Percentiles rank a stretch among this genome's conserved stretches.
These are phyloP conservation scores for Saccharomyces mikatae DNA, from an alignment of 805 yeast genomes.

Conservation along the genomic window DNA sequence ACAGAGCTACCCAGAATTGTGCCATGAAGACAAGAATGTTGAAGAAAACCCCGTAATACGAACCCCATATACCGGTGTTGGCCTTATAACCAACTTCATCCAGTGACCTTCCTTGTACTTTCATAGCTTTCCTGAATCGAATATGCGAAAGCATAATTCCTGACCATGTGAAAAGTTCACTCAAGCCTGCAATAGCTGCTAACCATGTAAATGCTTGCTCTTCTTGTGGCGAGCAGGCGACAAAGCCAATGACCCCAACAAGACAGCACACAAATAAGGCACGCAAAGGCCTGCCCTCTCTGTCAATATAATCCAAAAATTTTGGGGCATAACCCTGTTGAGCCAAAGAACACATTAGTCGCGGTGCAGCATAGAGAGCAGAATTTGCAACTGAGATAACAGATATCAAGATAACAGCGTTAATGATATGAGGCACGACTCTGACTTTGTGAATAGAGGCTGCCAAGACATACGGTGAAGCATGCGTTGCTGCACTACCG, in stretches of 20 bases:
- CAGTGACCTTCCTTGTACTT: conserved; percentile 39
- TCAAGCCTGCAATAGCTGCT: conserved; percentile 50
- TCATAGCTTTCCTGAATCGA: conserved; percentile 48
- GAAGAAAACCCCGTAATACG: conserved; percentile 42
- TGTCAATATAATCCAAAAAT: conserved; percentile 44
- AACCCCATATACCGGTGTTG: conserved; percentile 42
- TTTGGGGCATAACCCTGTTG: conserved; percentile 67
- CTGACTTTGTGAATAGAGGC: conserved; percentile 51
- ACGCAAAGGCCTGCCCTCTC: conserved; percentile 51
- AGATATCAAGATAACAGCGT: conserved; percentile 64
- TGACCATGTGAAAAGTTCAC: conserved; percentile 54
- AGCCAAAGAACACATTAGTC: conserved; percentile 61
- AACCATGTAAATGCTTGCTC: conserved; percentile 54
- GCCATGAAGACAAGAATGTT: conserved; percentile 44
- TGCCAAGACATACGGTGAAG: conserved; percentile 75
- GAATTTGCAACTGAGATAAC: conserved; percentile 74
- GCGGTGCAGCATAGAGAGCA: conserved; percentile 62
- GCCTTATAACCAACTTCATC: conserved; percentile 45
- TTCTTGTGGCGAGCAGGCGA: conserved; percentile 47
- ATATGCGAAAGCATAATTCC: conserved; percentile 45
- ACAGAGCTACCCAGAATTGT: conserved; percentile 59
- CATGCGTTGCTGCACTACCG: conserved; percentile 43
- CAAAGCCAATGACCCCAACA: conserved; percentile 53
- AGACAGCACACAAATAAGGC: conserved; percentile 44
- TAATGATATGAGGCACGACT: conserved; percentile 65